These are phyloP conservation scores for Candida lessepsii DNA, from an alignment of 805 yeast species.

Conservation along the genomic window DNA sequence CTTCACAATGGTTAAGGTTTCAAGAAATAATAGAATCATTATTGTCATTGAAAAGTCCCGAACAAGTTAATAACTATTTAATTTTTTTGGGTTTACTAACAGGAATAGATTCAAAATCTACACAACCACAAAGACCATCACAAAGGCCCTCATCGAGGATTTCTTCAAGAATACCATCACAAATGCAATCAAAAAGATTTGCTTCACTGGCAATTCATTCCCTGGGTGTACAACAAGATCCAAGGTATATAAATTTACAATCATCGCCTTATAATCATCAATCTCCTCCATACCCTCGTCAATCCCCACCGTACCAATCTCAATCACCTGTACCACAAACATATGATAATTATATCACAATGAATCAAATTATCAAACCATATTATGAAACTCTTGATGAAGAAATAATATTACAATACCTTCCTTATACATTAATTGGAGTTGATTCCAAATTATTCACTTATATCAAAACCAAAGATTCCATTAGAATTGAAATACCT, in stretches of 20 bases:
- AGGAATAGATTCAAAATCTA: conserved; percentile 6
- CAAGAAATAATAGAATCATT: conserved; percentile 30
- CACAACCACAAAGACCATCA: not conserved
- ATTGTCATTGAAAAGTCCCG: conserved; percentile 24
- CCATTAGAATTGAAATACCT: conserved; percentile 44
- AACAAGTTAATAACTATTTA: conserved; percentile 36
- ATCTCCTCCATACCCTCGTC: not conserved
- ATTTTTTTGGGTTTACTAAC: conserved; percentile 26
- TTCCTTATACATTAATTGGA: conserved; percentile 59
- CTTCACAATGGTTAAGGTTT: conserved; percentile 33
- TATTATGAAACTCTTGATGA: conserved; percentile 33
- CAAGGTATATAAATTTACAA: conserved; percentile 7
- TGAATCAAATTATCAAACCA: conserved; percentile 20
- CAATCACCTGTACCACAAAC: not conserved
- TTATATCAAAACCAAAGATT: conserved; percentile 30
- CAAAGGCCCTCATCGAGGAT: no score
- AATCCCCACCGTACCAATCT: not conserved
- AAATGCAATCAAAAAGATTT: not conserved
- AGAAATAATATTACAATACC: conserved; percentile 38
- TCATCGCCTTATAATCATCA: conserved; percentile 14
- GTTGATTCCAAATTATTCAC: conserved; percentile 58
- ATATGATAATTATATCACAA: conserved; percentile 1
- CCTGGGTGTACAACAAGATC: not conserved
- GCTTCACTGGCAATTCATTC: no score
- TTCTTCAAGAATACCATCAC: not conserved